Evolutionary conservation across 306 rosid genomes (phyloP).

Genomic region (Bauhinia variegata): DNA sequence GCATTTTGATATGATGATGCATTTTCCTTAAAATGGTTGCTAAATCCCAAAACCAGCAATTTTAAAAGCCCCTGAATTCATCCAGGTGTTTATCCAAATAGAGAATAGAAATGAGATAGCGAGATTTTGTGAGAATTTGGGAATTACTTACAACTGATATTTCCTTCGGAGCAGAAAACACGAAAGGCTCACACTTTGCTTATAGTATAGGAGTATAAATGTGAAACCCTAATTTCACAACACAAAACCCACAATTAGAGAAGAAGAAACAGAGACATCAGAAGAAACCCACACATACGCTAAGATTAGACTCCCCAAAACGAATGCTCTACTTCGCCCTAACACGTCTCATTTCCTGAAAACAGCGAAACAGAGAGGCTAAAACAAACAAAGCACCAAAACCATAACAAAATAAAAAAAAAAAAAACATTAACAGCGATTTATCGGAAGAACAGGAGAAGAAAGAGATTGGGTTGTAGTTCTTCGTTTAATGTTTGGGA

Average conservation of each 20-base stretch:
- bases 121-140: not conserved
- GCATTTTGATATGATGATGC: not conserved
- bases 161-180: slow-evolving; percentile 12
- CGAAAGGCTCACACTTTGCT: slow-evolving; percentile 21
- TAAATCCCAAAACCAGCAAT: not conserved
- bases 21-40: not conserved
- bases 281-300: slow-evolving; percentile 31
- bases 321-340: slow-evolving; percentile 31
- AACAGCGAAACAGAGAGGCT: slow-evolving; percentile 42
- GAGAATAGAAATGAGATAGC: not conserved
- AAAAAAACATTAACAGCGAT: slow-evolving; percentile 5
- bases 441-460: slow-evolving; percentile 26
- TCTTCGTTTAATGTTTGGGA: not conserved
- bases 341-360: slow-evolving; percentile 48
- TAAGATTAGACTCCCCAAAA: slow-evolving; percentile 22
- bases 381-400: slow-evolving; percentile 15
- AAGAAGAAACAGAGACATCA: slow-evolving; percentile 37
- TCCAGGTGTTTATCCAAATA: not conserved
- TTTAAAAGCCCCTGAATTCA: not conserved
- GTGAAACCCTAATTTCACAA: slow-evolving; percentile 81
- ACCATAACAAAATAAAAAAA: slow-evolving; percentile 10
- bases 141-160: slow-evolving; percentile 57
- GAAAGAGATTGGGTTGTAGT: not conserved
- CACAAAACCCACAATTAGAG: slow-evolving; percentile 54
- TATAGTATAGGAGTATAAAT: slow-evolving; percentile 25